Evolutionary conservation across 257 asterid genomes (phyloP), one percentile per base, ranked within the genome.

Genomic region (Scutellaria galericulata): DNA sequence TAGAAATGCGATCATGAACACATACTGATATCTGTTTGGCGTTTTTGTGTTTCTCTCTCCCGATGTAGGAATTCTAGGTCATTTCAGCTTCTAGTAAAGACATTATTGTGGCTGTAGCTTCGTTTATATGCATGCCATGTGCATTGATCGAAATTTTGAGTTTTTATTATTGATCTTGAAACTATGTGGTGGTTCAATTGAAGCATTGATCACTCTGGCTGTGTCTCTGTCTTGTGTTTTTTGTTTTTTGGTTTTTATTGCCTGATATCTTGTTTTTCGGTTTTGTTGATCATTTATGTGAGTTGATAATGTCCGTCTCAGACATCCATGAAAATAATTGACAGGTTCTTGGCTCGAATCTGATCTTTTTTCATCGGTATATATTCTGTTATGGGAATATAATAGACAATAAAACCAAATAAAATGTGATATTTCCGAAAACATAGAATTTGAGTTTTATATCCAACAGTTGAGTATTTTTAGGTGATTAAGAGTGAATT

Each of bases 51-150:
- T 22, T 22, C 5, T 6, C 48, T 66, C n/a, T 31, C 53, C 50
- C 9, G 62, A 48, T 74, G 41, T 13, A 5, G 13, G 37, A 22
- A 31, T 27, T 67, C 31, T 22, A n/a, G 40, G 44, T 22, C 44
- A 13, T 70, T 64, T 70, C 7, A 10, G 24, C 18, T 12, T 68
- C 3, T 70, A 2, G 45, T 44, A 9, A n/a, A 13, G 48, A 8
- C 7, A 2, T 68, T 39, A 39, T 20, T 31, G 40, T 51, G 59
- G 71, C 15, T 74, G 53, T 59, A 10, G 58, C 71, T 58, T 12
- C 58, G 13, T 39, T 46, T 66, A 70, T 70, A 40, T 79, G 84
- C 86, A 79, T 73, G 84, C 18, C 71, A 48, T 61, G 68, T 70
- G 55, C 78, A 73, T 79, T 65, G 72, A 64, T 75, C 31, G 45